Evolutionary conservation across 768 basidiomycete species (phyloP).

Genomic region (Scleroderma bovista): DNA sequence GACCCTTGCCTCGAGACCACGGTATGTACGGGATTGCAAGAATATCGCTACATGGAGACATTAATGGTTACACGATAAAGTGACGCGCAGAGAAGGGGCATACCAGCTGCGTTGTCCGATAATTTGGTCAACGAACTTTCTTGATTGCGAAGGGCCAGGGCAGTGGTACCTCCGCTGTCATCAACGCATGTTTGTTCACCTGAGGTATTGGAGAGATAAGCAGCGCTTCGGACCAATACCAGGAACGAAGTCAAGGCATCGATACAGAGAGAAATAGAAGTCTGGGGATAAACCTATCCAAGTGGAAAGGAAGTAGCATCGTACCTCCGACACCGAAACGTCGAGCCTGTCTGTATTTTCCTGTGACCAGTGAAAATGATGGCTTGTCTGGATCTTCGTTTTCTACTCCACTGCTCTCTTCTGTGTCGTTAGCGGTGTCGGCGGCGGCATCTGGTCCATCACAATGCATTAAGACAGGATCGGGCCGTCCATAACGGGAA

Average conservation of each 20-base stretch:
- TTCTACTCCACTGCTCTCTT: slow-evolving; percentile 20
- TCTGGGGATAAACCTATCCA: slow-evolving; percentile 12
- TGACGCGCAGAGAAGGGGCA: slow-evolving; percentile 13
- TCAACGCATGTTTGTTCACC: slow-evolving; percentile 10
- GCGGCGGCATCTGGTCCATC: slow-evolving; percentile 2
- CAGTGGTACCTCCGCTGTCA: slow-evolving; percentile 26
- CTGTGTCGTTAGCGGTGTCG: background rate
- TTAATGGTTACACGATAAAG: slow-evolving; percentile 1
- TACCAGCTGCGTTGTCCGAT: slow-evolving; percentile 69
- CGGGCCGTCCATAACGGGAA: background rate
- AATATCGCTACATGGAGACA: slow-evolving; percentile 49
- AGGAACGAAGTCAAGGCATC: background rate
- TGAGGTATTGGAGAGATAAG: slow-evolving; percentile 3
- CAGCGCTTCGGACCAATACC: too few species aligned
- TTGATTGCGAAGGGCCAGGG: slow-evolving; percentile 59
- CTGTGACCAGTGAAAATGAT: slow-evolving; percentile 80
- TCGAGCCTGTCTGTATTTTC: slow-evolving; percentile 76
- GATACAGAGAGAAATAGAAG: background rate
- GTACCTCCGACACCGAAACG: slow-evolving; percentile 43
- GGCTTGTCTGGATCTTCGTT: slow-evolving; percentile 65
- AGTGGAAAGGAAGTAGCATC: background rate
- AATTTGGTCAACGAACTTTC: slow-evolving; percentile 52
- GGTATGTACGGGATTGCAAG: slow-evolving; percentile 68
- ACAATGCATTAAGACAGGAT: background rate
- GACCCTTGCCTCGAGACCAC: slow-evolving; percentile 71